Base-by-base conservation (phyloP, 2,329 filamentous ascomycete species). In the Colletotrichum paranaense region DNA sequence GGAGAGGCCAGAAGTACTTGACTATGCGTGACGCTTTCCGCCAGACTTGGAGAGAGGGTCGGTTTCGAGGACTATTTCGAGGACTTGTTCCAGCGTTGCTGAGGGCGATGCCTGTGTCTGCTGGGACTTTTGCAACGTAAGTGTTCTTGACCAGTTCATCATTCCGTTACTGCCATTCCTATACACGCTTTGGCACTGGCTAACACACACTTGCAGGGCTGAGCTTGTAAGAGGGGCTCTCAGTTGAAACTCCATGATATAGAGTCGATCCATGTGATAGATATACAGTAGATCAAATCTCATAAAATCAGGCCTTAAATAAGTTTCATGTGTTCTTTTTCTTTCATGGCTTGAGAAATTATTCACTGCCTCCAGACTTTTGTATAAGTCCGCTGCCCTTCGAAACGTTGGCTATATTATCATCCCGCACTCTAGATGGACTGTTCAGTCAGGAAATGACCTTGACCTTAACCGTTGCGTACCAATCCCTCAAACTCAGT, bases 391-490 rank as follows among this genome's bases (percentile, higher is more conserved):
- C 8, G 8, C 42, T 49, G 8, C 6, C 19, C 6, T 9, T 9
- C n/a, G 19, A n/a, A 19, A n/a, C 19, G 4, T 49, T n/a, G 8
- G 2, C 16, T 49, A 7, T 9, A 4, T 49, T n/a, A 7, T 8
- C 19, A n/a, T n/a, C 0, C 3, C 42, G 19, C 8, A n/a, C 4
- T 19, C 7, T 9, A 9, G 0, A n/a, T 11, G 16, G 19, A 7
- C 19, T 1, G 19, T 49, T n/a, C 42, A 7, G 9, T 7, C 49
- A 32, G 32, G 67, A 26, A 12, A 32, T 62, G 56, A 26, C 67
- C 68, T 49, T 62, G 56, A 26, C 67, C 68, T 49, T 67, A 22
- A 32, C 46, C 57, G 35, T 28, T n/a, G 8, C 30, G 32, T 59
- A 49, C 56, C 59, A 62, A 9, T 9, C 42, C 42, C 24, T 6